These are phyloP conservation scores for Inonotus hispidus DNA, from an alignment of 1,284 basidiomycete genomes.

Conservation along the genomic window DNA sequence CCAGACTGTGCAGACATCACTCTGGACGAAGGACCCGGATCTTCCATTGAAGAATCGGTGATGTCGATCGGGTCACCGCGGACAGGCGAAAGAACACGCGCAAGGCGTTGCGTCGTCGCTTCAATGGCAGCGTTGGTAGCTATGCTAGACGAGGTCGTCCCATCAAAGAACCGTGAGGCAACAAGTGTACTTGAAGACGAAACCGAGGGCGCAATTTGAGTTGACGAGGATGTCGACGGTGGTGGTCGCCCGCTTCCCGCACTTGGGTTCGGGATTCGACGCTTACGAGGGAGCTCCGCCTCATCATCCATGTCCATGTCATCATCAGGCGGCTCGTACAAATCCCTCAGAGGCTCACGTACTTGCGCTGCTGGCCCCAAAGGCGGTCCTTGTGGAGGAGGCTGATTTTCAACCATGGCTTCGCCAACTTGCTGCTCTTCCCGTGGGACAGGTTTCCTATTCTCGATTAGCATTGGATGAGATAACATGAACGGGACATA, in stretches of 20 bases:
- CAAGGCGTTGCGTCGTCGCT: conserved; percentile 2
- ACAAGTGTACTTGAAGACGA: conserved; percentile 13
- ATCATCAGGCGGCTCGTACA: conserved; percentile 24
- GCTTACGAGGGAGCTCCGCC: conserved; percentile 8
- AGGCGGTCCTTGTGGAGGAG: conserved; percentile 12
- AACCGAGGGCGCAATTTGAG: background rate
- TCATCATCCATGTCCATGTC: conserved; percentile 21
- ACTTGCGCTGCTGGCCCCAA: conserved; percentile 11
- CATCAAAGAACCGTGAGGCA: conserved; percentile 14
- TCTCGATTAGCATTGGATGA: background rate
- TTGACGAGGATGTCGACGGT: too few relatives aligned
- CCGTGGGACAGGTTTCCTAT: conserved; percentile 12
- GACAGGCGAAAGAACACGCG: conserved; percentile 14
- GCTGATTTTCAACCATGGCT: background rate
- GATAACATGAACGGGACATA: conserved; percentile 28
- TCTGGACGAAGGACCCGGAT: conserved; percentile 24
- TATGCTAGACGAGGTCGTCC: background rate
- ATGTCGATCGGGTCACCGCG: conserved; percentile 16
- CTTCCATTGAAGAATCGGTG: conserved; percentile 16
- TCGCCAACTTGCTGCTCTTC: conserved; percentile 2
- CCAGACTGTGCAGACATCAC: background rate
- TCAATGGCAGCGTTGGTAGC: background rate
- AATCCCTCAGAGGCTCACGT: conserved; percentile 25
- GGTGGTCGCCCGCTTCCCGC: background rate
- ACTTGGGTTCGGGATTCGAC: background rate